A percentile compares a stretch with the other conserved stretches of the same genome.
Evolutionary conservation across 148 eudicot genomes (phyloP).

Genomic region (Rhododendron molle): DNA sequence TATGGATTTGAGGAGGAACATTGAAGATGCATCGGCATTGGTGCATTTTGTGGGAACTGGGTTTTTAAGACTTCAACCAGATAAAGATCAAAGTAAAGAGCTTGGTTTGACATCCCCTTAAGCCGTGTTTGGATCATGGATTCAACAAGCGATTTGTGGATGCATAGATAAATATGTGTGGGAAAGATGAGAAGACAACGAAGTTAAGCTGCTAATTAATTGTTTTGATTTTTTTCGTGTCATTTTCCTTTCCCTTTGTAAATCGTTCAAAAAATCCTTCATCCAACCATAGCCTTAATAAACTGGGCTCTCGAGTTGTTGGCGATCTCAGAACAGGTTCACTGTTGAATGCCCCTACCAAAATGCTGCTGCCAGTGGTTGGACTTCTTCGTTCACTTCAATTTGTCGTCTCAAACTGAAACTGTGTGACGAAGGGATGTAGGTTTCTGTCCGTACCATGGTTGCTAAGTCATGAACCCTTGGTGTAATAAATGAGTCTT

Average conservation of each 20-base stretch:
- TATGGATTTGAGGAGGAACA: conserved; percentile 39
- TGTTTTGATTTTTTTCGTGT: not conserved
- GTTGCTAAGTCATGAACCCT: not conserved
- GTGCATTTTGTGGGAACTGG: conserved; percentile 63
- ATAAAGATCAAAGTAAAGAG: conserved; percentile 61
- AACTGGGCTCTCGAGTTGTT: not conserved
- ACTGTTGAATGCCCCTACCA: not conserved
- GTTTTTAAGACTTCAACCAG: conserved; percentile 44
- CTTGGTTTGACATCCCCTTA: conserved; percentile 46
- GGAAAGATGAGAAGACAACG: not conserved
- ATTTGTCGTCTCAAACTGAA: not conserved
- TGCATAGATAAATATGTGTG: not conserved
- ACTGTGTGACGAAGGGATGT: not conserved
- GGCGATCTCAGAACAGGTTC: not conserved
- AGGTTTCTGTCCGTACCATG: not conserved
- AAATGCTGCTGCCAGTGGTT: not conserved
- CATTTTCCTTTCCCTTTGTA: not conserved
- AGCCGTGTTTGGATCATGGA: conserved; percentile 12
- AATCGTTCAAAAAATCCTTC: not conserved
- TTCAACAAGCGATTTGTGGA: not conserved
- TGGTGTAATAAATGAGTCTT: not conserved
- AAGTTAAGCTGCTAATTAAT: not conserved
- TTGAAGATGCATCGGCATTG: conserved; percentile 76
- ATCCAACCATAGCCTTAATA: not conserved
- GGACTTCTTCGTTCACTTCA: not conserved